Base-by-base conservation (phyloP, 306 rosid genomes). In the Adenanthera pavonina region DNA sequence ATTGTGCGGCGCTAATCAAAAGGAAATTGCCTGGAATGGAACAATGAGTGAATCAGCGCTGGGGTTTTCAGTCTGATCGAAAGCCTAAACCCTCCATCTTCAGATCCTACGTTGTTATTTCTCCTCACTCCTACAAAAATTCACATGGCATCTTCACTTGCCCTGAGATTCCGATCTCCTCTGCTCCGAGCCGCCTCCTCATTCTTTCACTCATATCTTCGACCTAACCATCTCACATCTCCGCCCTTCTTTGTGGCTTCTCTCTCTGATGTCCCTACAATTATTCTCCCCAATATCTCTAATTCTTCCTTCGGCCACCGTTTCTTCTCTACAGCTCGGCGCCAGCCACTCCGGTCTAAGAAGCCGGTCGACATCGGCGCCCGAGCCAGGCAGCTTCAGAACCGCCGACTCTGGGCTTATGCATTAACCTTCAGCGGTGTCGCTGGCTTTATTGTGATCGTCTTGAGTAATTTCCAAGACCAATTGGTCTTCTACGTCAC, bases 351-450 rank as follows among this genome's bases (percentile, higher is more conserved):
- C 51, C 90, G 97, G 15, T 52, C 92, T 2, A 91, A 89, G 46
- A 92, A 90, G 25, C 0, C 86, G 0, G 81, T 90, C 0, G 97
- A 92, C 86, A 92, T 95, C 73, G 95, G 92, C 5, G 91, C 91
- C 2, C 97, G 97, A 16, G 97, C 99, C 20, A 86, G 97, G 16
- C 99, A 95, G 73, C 93, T 92, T 54, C 99, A 95, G 85, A 82
- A 84, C 3, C 97, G 94, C 1, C 91, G 99, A 38, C 97, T 95
- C 3, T 95, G 99, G 99, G 84, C 96, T 43, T 93, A 93, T 62
- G 96, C 91, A 0, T 72, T 95, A 0, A 84, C 93, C 25, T 92
- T 90, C 81, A 83, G 90, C 76, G 84, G 91, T 79, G 51, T 93
- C 7, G 96, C 98, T 0, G 99, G 99, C 0, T 95, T 95, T 86